Evolutionary conservation across 805 yeast species (phyloP), one percentile per base, ranked within the genome.

Genomic region (Saccharomycopsis olivae): DNA sequence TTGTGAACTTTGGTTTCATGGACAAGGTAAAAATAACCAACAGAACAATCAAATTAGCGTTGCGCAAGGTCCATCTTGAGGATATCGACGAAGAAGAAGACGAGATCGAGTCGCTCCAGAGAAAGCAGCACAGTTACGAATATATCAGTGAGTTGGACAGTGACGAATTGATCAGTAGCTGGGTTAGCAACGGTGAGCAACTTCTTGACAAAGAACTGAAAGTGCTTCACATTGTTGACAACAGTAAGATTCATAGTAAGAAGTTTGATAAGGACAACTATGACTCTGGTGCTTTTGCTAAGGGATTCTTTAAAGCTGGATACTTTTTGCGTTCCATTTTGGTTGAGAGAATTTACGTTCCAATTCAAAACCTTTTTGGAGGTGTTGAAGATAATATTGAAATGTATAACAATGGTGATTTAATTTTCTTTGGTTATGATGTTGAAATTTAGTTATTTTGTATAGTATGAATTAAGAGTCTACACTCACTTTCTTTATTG

Each of bases 1-100:
- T 70, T 13, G 47, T 71, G 5, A 56, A 71, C 19, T 69, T 62
- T 43, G 78, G 78, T 3, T 72, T 70, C 51, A 66, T 66, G 69
- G 71, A 67, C 33, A 49, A 49, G 15, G 49, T 56, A 3, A 39
- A 33, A 16, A 38, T 61, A 16, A 47, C 47, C 38, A 53, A 42
- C 20, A 17, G 19, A 9, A 35, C 57, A 11, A 23, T 58, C 13
- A 47, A 46, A 16, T 46, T 41, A 3, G 48, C 58, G 25, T 28
- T 55, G 23, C 28, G 38, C 4, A 36, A 18, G 27, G 38, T 47
- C 18, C 16, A 31, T 3, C 4, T 31, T 13, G 38, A 38, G 5
- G 39, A 41, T 11, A n/a, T 36, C 9, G 47, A 43, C 25, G 50
- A 49, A 30, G 50, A 47, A 25, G 17, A 40, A 6, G 49, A 49